phyloP scores from a whole-genome alignment of 2,329 filamentous ascomycete species.

The Aureobasidium musti region DNA sequence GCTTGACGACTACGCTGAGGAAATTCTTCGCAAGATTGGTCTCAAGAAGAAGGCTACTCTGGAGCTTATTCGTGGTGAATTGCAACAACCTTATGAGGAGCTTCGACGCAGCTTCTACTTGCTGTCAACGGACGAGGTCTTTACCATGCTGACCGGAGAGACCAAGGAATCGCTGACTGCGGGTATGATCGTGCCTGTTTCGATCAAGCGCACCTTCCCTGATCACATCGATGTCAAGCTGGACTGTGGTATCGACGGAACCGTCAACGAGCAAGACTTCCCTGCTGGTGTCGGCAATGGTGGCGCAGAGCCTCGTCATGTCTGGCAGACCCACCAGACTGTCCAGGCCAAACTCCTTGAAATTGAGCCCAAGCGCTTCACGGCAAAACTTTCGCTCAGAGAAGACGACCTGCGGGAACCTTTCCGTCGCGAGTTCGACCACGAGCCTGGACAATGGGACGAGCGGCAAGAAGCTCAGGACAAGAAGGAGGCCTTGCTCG shows the following conservation, averaged over 20 bases:
- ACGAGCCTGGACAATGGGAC: constrained; percentile 83
- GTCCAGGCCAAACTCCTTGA: constrained; percentile 84
- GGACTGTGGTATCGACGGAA: constrained; percentile 90
- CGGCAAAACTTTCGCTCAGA: constrained; percentile 78
- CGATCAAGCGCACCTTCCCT: constrained; percentile 82
- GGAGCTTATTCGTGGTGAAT: constrained; percentile 91
- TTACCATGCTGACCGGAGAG: constrained; percentile 96
- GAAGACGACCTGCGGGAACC: constrained; percentile 77
- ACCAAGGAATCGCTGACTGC: constrained; percentile 79
- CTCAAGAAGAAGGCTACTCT: constrained; percentile 94
- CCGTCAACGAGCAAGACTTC: constrained; percentile 79
- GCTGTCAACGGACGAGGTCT: constrained; percentile 75
- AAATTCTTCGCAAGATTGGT: constrained; percentile 88
- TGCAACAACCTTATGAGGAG: constrained; percentile 93
- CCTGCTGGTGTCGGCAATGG: constrained; percentile 68
- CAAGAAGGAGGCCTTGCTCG: constrained; percentile 74
- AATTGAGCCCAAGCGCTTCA: constrained; percentile 82
- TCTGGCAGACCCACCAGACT: constrained; percentile 79
- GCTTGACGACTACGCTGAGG: constrained; percentile 94
- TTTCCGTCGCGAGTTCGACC: constrained; percentile 68
- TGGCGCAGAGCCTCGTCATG: constrained; percentile 59
- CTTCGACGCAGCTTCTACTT: constrained; percentile 76
- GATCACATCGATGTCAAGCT: constrained; percentile 93
- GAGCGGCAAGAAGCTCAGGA: constrained; percentile 65
- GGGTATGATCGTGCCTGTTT: constrained; percentile 90